phyloP scores from a whole-genome alignment of 2,329 filamentous ascomycete species.

The Fonsecaea multimorphosa region DNA sequence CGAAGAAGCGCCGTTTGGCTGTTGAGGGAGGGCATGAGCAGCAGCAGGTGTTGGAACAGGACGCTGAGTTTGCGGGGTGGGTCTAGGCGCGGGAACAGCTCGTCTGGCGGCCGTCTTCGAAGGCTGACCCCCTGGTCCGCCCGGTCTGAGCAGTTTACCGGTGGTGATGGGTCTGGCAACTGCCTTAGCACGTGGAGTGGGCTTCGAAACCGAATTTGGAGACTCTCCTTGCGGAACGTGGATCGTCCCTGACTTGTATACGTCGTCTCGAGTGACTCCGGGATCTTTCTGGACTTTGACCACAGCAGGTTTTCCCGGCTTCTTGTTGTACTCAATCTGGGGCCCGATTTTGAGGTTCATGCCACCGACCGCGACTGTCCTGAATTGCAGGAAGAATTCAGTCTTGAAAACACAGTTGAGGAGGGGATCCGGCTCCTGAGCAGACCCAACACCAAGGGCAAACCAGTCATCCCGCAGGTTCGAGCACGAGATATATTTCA shows the following conservation, averaged over 20 bases:
- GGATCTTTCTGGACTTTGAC: slow-evolving; percentile 93
- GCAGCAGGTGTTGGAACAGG: slow-evolving; percentile 29
- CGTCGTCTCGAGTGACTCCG: slow-evolving; percentile 71
- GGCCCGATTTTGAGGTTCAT: slow-evolving; percentile 84
- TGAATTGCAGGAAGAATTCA: slow-evolving; percentile 92
- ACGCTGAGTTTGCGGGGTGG: slow-evolving; percentile 40
- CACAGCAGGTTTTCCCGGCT: slow-evolving; percentile 86
- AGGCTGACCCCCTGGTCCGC: slow-evolving; percentile 80
- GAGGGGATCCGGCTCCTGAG: slow-evolving; percentile 90
- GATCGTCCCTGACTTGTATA: slow-evolving; percentile 91
- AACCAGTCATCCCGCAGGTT: slow-evolving; percentile 95
- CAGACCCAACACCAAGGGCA: slow-evolving; percentile 84
- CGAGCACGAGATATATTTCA: slow-evolving; percentile 85
- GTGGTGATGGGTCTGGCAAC: slow-evolving; percentile 89
- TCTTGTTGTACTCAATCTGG: slow-evolving; percentile 93
- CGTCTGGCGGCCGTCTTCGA: slow-evolving; percentile 60
- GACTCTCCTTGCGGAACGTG: slow-evolving; percentile 86
- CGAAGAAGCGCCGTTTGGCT: slow-evolving; percentile 44
- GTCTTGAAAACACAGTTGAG: slow-evolving; percentile 95
- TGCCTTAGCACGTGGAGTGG: slow-evolving; percentile 85
- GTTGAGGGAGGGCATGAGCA: slow-evolving; percentile 55
- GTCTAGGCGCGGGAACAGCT: slow-evolving; percentile 47
- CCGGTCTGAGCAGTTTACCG: slow-evolving; percentile 89
- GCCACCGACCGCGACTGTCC: slow-evolving; percentile 76
- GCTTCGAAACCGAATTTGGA: slow-evolving; percentile 78